Evolutionary conservation across 2,329 filamentous ascomycete genomes (phyloP), one percentile per base, ranked within the genome.

Genomic region (Cadophora gregata): DNA sequence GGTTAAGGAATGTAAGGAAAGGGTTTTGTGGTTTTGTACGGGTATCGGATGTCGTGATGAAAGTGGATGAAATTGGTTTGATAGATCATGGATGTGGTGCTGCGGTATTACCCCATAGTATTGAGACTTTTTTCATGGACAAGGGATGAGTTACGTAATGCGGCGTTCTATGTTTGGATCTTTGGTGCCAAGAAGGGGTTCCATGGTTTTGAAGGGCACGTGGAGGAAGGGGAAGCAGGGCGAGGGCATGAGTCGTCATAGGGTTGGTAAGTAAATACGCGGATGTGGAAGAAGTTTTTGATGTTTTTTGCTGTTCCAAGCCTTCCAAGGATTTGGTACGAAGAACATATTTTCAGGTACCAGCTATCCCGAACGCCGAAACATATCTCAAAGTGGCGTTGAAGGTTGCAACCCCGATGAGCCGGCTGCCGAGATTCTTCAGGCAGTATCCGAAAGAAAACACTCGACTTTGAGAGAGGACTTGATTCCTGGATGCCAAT

Each of bases 41-140:
- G n/a, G n/a, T n/a, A n/a, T n/a, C n/a, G n/a, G n/a, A n/a, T n/a
- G n/a, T n/a, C n/a, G n/a, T n/a, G n/a, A n/a, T n/a, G n/a, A n/a
- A n/a, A n/a, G n/a, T n/a, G n/a, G n/a, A n/a, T n/a, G n/a, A n/a
- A n/a, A n/a, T n/a, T n/a, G n/a, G n/a, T n/a, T n/a, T n/a, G n/a
- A n/a, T n/a, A n/a, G n/a, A n/a, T n/a, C n/a, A n/a, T n/a, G n/a
- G n/a, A n/a, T n/a, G 7, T 7, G 24, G 12, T 42, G 51, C 4
- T 56, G 38, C 53, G 31, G 21, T 33, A 63, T 63, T 63, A 63
- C 61, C 50, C 58, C 48, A 62, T 62, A 45, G 50, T 31, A 33
- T 60, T 31, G 38, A 42, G 14, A 33, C 33, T 16, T 42, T 45
- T 59, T 59, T 19, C 12, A 38, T 25, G 16, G 9, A 36, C 14